Percentiles rank a stretch among this genome's conserved stretches.
These are phyloP conservation scores for Picea abies DNA, from an alignment of 83 land plant species.

Conservation along the genomic window DNA sequence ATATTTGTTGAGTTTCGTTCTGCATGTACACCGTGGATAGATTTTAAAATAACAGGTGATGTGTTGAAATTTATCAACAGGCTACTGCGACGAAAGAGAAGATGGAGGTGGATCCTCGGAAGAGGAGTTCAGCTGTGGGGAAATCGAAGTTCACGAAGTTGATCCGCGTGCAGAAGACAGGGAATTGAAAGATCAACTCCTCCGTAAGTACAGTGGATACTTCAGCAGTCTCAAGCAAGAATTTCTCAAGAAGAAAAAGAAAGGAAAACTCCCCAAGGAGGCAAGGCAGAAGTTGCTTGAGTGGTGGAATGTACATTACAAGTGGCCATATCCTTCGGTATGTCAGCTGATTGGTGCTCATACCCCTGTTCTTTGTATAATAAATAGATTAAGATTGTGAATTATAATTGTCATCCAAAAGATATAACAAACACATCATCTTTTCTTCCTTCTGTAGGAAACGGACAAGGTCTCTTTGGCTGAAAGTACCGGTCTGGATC, in stretches of 20 bases:
- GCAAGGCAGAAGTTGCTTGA: conserved; percentile 67
- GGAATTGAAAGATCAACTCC: conserved; percentile 57
- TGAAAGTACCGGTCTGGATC: conserved; percentile 52
- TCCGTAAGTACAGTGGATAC: conserved; percentile 69
- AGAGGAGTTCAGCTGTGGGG: conserved; percentile 51
- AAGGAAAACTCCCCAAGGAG: conserved; percentile 79
- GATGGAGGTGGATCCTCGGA: conserved; percentile 40
- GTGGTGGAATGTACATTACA: conserved; percentile 76
- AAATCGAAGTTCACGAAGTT: conserved; percentile 42
- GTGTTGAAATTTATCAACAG: background rate
- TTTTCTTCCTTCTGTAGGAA: conserved; percentile 35
- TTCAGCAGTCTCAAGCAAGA: conserved; percentile 66
- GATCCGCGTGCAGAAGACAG: conserved; percentile 38
- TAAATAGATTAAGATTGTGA: no score
- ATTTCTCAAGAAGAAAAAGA: conserved; percentile 74
- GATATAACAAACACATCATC: no score
- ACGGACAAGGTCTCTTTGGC: conserved; percentile 62
- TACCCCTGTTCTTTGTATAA: no score
- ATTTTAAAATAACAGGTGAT: no score
- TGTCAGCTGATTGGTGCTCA: no score
- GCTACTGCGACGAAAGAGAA: conserved; percentile 18
- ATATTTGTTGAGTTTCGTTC: no score
- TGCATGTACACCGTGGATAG: no score
- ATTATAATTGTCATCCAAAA: no score
- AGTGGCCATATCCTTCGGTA: conserved; percentile 89